Evolutionary conservation across 305 asterid genomes (phyloP).

Genomic region (Nicotiana rustica): DNA sequence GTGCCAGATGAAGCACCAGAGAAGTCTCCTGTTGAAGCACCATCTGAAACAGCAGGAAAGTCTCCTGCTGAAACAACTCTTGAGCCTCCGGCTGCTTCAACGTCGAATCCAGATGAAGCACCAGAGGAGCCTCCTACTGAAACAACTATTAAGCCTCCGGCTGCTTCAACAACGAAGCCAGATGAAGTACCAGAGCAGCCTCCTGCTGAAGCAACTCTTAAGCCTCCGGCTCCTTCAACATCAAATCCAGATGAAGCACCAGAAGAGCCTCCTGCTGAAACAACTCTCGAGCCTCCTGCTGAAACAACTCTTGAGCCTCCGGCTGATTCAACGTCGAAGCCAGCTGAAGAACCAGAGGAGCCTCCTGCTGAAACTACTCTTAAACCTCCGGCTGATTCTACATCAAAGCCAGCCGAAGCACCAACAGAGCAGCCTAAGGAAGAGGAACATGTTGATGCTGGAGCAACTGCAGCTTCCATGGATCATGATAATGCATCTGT

Average conservation of each 20-base stretch:
- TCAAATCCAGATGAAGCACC: slow-evolving; percentile 21
- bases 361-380: background rate
- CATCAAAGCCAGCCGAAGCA: slow-evolving; percentile 24
- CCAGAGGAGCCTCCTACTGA: background rate
- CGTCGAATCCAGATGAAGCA: background rate
- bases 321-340: no score
- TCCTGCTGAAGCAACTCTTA: slow-evolving; percentile 11
- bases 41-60: background rate
- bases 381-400: background rate
- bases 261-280: background rate
- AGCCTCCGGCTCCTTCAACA: background rate
- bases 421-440: slow-evolving; percentile 22
- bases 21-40: slow-evolving; percentile 4
- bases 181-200: background rate
- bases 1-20: background rate
- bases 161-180: background rate
- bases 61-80: slow-evolving; percentile 26
- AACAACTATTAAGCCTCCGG: background rate
- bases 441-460: slow-evolving; percentile 36
- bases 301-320: background rate
- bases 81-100: background rate
- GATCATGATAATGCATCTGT: slow-evolving; percentile 3
- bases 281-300: slow-evolving; percentile 27
- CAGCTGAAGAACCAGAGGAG: background rate
- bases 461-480: background rate